Evolutionary conservation across 2,329 filamentous ascomycete species (phyloP), one percentile per base, ranked within the genome.

Genomic region (Chrysosporium queenslandicum): DNA sequence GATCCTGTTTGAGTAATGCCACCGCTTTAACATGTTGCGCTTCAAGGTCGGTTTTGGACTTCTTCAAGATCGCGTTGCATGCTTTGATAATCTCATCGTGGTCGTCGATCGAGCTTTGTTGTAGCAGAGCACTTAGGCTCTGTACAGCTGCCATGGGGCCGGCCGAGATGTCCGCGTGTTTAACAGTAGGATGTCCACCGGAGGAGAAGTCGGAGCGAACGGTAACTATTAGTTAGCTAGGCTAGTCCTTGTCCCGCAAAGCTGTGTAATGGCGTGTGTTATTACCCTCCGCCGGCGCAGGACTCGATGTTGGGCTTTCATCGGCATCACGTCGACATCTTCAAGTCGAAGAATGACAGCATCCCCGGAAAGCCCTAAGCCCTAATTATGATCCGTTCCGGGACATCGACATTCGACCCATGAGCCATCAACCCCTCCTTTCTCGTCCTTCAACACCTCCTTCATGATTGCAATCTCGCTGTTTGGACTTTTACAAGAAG

Each of bases 1-100:
- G 77, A 59, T 84, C 81, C 36, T 83, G 71, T 60, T 83, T 81
- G 46, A 83, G 63, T 40, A 84, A 64, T 5, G 81, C 80, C 37
- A 83, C 74, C 1, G 74, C 71, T 61, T 80, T 80, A 51, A 76
- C 74, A 63, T 81, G 78, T 56, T 80, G 79, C 6, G 78, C 76
- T 37, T 77, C 70, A 23, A 73, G 39, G 59, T 83, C 77, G 48
- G 68, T 68, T 59, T 78, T 80, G n/a, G 75, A 77, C 54, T 77
- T 76, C 63, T 78, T 76, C 43, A 83, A 70, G 0, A 71, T 68
- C 30, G 70, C 72, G 62, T 82, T 77, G 64, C 78, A 78, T 39
- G 79, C 77, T 56, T 75, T 73, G 41, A 84, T 72, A 27, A 81
- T 67, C 66, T 81, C 76, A 53, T 81, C 77, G 63, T 82, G 79